Base-by-base conservation (phyloP, 192 early-diverging fungal species). In the Irineochytrium annulatum region DNA sequence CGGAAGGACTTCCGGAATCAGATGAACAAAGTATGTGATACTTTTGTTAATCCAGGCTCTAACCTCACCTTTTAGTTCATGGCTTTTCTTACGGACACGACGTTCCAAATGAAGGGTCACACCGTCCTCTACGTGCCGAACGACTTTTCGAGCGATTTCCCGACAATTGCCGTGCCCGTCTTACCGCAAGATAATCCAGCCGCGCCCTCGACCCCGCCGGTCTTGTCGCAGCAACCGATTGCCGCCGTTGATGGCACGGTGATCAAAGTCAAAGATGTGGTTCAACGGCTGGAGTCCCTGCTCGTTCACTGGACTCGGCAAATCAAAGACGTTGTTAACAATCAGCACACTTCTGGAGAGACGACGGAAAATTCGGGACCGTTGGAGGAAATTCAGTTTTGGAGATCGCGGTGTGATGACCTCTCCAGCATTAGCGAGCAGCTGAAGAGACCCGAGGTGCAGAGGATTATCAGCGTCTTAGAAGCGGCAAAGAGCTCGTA, bases 251-350 rank as follows among this genome's bases (percentile, higher is more conserved):
- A n/a, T n/a, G n/a, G n/a, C n/a, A 37, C 31, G 5, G 70, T 64
- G 41, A 72, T 75, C 3, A 77, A 77, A 33, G 4, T 68, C 11
- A 84, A 84, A 56, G 82, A 85, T 52, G 64, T 82, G 19, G 74
- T 84, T 17, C 83, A 85, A 51, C 65, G 83, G 0, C 62, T 84
- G 8, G 83, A 85, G 57, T 69, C 75, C 1, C 63, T 85, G 0
- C 52, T 85, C 0, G 70, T 85, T 27, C 83, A 85, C 63, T 85
- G 83, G 83, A 85, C 82, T 3, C 64, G 77, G 16, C 83, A 85
- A 55, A 85, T 85, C 56, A 85, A 85, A 59, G 83, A 85, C 34
- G 83, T 85, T 45, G 69, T 85, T 41, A 85, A 84, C 63, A 77
- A 76, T 37, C 83, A 85, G 54, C 82, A 85, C 62, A 76, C 60